Base-by-base conservation (phyloP, 1,284 basidiomycete species). In the Cutaneotrichosporon sp. region DNA sequence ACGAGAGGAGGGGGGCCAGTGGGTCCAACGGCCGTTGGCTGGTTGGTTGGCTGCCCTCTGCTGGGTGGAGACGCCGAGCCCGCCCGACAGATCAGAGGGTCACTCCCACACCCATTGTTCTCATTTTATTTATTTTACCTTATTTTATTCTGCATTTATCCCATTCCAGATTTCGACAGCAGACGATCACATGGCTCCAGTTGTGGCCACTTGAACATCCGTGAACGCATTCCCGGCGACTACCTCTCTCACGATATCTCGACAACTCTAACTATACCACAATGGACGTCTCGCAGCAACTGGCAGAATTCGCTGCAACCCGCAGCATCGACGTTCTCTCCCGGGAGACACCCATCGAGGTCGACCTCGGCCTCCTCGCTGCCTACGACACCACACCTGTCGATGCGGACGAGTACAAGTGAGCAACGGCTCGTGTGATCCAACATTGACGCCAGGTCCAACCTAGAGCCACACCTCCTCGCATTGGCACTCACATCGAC, bases 361-460 rank as follows among this genome's bases (percentile, higher is more conserved):
- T 92, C 59, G 93, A 98, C 75, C 68, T 85, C 8, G 92, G 88
- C 16, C 82, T 88, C 38, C 79, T 98, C 20, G 82, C 86, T 20
- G 88, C 89, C 1, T 90, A 89, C 52, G 94, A 98, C 77, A 80
- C 82, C 6, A 93, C 90, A 69, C 84, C 88, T 4, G 83, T 92
- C 58, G 88, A 94, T 69, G 79, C 81, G 33, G 85, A 87, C 52
- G 82, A 79, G 61, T 91, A 93, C 78, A 77, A 79, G 87, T 89
- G 61, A 63, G 83, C 10, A 22, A 9, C 9, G 9, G n/a, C 24
- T n/a, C n/a, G 31, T 11, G 16, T 26, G 6, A 14, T 19, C 11
- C 5, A n/a, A 16, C 8, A 19, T 45, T 52, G 12, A 46, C 17
- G 9, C 20, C 59, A 90, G 88, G 57, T 78, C 81, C 57, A 80